Evolutionary conservation across 805 yeast genomes (phyloP).

Genomic region (Cyberlindnera subsufficiens): DNA sequence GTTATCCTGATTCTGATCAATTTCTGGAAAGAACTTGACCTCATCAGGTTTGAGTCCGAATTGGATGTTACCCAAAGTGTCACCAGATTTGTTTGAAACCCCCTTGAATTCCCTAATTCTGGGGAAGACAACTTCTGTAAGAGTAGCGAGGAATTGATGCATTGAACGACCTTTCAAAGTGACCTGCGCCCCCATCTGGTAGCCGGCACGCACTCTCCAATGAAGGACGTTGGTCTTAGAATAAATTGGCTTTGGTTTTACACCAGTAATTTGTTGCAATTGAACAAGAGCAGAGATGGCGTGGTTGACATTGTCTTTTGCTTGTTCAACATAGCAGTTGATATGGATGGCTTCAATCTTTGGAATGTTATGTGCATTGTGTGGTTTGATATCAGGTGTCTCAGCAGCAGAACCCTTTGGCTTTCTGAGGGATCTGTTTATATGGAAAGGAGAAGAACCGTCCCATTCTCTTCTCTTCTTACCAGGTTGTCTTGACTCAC

Average conservation of each 20-base stretch:
- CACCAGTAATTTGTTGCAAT: conserved; percentile 92
- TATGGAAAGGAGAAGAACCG: conserved; percentile 79
- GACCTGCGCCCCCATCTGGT: conserved; percentile 86
- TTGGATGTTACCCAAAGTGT: conserved; percentile 76
- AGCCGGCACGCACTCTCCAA: conserved; percentile 85
- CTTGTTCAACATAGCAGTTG: conserved; percentile 71
- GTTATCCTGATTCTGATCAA: conserved; percentile 81
- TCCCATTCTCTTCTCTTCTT: conserved; percentile 80
- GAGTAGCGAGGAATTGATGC: conserved; percentile 77
- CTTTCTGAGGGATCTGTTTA: conserved; percentile 71
- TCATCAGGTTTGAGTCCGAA: conserved; percentile 79
- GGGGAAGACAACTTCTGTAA: conserved; percentile 90
- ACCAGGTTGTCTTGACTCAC: conserved; percentile 48
- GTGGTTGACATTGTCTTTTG: conserved; percentile 62
- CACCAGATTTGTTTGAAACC: conserved; percentile 72
- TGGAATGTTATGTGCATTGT: conserved; percentile 69
- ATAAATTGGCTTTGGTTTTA: conserved; percentile 65
- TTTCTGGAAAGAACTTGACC: conserved; percentile 83
- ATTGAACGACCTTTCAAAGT: conserved; percentile 73
- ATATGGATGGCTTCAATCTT: conserved; percentile 59
- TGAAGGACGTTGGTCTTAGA: conserved; percentile 76
- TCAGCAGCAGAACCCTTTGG: conserved; percentile 75
- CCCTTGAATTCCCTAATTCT: conserved; percentile 86
- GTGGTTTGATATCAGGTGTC: conserved; percentile 65
- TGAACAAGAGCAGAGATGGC: conserved; percentile 74